phyloP scores from a whole-genome alignment of 768 basidiomycete species.

The Lanmaoa pseudosensibilis region DNA sequence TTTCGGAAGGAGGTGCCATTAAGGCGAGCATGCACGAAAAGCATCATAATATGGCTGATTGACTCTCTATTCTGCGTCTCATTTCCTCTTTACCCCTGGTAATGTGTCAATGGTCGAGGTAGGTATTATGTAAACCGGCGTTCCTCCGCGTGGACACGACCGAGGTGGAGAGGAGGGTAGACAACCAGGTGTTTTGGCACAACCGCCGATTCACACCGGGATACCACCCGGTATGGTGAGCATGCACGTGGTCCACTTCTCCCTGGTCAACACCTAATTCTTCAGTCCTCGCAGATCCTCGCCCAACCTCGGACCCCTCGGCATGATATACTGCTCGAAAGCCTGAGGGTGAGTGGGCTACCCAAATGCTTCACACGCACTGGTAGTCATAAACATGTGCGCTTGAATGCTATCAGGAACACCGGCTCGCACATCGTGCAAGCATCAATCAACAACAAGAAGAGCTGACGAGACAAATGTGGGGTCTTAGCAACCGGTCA shows the following conservation, averaged over 20 bases:
- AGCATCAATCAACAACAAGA: slow-evolving; percentile 3
- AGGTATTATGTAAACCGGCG: not conserved
- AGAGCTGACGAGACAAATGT: slow-evolving; percentile 1
- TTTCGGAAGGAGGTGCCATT: too few species aligned
- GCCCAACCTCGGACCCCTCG: not conserved
- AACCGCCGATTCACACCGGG: not conserved
- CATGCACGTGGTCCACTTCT: too few species aligned
- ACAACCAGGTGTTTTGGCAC: not conserved
- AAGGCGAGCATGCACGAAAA: too few species aligned
- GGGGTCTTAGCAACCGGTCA: slow-evolving; percentile 3
- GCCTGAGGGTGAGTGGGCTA: not conserved
- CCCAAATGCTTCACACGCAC: not conserved
- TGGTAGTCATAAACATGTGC: not conserved
- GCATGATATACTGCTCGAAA: not conserved
- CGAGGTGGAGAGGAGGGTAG: not conserved
- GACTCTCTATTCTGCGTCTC: too few species aligned
- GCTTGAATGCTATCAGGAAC: not conserved
- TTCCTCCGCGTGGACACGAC: not conserved
- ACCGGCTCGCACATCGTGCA: slow-evolving; percentile 1
- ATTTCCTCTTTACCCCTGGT: too few species aligned
- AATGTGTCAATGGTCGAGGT: not conserved
- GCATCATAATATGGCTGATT: too few species aligned
- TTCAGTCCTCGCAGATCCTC: not conserved
- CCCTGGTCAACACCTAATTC: not conserved
- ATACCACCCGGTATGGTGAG: not conserved